Percentiles rank a stretch among this genome's conserved stretches.
Evolutionary conservation across 2,329 filamentous ascomycete genomes (phyloP).

Genomic region (Lecanicillium sp.): DNA sequence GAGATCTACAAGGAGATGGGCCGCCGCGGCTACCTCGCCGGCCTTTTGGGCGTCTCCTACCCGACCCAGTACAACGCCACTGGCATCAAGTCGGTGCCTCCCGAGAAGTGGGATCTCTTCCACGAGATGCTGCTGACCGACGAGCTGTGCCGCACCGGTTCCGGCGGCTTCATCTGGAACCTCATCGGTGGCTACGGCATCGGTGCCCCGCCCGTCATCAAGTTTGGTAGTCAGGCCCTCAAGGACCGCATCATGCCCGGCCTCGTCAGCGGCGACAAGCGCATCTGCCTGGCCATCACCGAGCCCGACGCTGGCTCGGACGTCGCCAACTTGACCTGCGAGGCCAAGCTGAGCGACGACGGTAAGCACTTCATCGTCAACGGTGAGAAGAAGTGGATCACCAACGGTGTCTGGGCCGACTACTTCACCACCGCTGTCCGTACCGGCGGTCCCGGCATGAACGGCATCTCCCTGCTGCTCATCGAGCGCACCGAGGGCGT

Average conservation of each 20-base stretch:
- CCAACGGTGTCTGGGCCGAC: slow-evolving; percentile 92
- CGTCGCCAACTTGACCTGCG: slow-evolving; percentile 90
- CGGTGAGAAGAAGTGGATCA: slow-evolving; percentile 99
- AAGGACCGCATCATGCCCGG: slow-evolving; percentile 83
- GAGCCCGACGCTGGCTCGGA: slow-evolving; percentile 94
- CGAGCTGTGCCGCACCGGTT: slow-evolving; percentile 82
- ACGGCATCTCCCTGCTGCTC: slow-evolving; percentile 81
- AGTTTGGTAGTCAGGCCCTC: slow-evolving; percentile 81
- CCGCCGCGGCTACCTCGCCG: slow-evolving; percentile 85
- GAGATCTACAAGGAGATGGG: slow-evolving; percentile 95
- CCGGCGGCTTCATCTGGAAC: slow-evolving; percentile 95
- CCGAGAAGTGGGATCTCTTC: slow-evolving; percentile 96
- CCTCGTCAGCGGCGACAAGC: slow-evolving; percentile 87
- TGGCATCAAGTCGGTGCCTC: slow-evolving; percentile 67
- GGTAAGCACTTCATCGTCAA: slow-evolving; percentile 99
- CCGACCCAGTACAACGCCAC: slow-evolving; percentile 66
- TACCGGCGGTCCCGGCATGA: slow-evolving; percentile 85
- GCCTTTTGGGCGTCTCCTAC: slow-evolving; percentile 78
- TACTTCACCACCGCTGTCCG: slow-evolving; percentile 97
- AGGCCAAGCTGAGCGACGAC: slow-evolving; percentile 90
- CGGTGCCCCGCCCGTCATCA: slow-evolving; percentile 83
- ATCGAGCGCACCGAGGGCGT: slow-evolving; percentile 90
- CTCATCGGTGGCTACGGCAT: slow-evolving; percentile 95
- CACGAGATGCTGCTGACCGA: slow-evolving; percentile 95
- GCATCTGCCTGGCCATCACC: slow-evolving; percentile 95